Conservation (phyloP, 306 rosid species). For the Arachis stenosperma region DNA sequence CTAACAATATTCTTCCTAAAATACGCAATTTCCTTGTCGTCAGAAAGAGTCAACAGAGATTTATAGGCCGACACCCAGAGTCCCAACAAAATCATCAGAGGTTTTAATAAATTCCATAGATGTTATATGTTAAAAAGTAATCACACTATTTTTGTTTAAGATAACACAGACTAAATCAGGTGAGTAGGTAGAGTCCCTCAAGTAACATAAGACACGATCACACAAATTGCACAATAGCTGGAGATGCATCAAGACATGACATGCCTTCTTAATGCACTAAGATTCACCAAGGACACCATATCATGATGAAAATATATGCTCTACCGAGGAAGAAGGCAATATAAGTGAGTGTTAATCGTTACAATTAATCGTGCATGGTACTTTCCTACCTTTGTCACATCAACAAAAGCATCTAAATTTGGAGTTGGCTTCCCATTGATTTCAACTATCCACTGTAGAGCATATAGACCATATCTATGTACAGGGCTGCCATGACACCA, state of each 20-base stretch:
- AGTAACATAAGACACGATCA: not conserved
- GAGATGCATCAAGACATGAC: constrained; percentile 5
- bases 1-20: not conserved
- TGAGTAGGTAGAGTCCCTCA: constrained; percentile 22
- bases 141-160: too few relatives aligned
- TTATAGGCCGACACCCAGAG: not conserved
- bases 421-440: constrained; percentile 88
- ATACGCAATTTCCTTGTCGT: constrained; percentile 11
- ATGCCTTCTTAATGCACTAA: constrained; percentile 14
- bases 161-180: not conserved
- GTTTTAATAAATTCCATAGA: constrained; percentile 13
- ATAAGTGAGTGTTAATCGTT: constrained; percentile 1
- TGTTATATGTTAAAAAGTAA: not conserved
- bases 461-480: constrained; percentile 91
- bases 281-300: constrained; percentile 3
- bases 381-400: constrained; percentile 77
- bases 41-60: constrained; percentile 6
- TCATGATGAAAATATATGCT: constrained; percentile 2
- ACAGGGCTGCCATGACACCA: constrained; percentile 98
- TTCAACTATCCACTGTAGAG: constrained; percentile 97
- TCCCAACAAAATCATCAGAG: not conserved
- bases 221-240: not conserved
- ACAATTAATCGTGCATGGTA: not conserved
- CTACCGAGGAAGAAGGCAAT: constrained; percentile 1
- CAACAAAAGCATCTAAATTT: constrained; percentile 74